phyloP scores from a whole-genome alignment of 768 basidiomycete species.

The Mycena galopus region DNA sequence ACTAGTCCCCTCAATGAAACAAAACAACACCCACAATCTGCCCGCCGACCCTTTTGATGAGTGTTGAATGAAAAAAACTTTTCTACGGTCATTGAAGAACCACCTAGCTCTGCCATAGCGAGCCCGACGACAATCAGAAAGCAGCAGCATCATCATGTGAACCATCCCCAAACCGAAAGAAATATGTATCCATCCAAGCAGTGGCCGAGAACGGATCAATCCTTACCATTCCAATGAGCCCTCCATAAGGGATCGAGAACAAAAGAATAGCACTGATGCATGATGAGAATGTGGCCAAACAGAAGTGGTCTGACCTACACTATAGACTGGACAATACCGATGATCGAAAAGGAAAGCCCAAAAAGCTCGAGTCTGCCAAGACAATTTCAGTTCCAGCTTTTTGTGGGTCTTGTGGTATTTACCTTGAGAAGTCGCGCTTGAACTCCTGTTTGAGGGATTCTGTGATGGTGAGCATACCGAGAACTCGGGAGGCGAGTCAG shows the following conservation, averaged over 20 bases:
- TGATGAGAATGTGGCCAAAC: too few species aligned
- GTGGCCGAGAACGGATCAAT: too few species aligned
- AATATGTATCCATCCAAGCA: too few species aligned
- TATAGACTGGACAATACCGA: slow-evolving; percentile 66
- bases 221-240: slow-evolving; percentile 59
- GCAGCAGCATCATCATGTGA: slow-evolving; percentile 55
- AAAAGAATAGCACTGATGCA: slow-evolving; percentile 27
- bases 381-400: too few species aligned
- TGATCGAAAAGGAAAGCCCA: slow-evolving; percentile 64
- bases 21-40: slow-evolving; percentile 43
- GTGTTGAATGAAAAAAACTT: too few species aligned
- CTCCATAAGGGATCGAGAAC: slow-evolving; percentile 62
- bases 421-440: slow-evolving; percentile 50
- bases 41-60: slow-evolving; percentile 66
- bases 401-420: too few species aligned
- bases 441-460: slow-evolving; percentile 60
- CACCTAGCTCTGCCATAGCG: slow-evolving; percentile 65
- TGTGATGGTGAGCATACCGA: too few species aligned
- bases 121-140: slow-evolving; percentile 63
- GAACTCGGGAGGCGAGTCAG: too few species aligned
- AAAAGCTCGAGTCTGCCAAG: slow-evolving; percentile 65
- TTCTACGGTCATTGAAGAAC: too few species aligned
- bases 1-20: too few species aligned
- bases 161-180: slow-evolving; percentile 57
- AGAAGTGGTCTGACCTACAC: too few species aligned